These are phyloP conservation scores for Colletotrichum sp. DNA, from an alignment of 2,329 filamentous ascomycete genomes.

Conservation along the genomic window DNA sequence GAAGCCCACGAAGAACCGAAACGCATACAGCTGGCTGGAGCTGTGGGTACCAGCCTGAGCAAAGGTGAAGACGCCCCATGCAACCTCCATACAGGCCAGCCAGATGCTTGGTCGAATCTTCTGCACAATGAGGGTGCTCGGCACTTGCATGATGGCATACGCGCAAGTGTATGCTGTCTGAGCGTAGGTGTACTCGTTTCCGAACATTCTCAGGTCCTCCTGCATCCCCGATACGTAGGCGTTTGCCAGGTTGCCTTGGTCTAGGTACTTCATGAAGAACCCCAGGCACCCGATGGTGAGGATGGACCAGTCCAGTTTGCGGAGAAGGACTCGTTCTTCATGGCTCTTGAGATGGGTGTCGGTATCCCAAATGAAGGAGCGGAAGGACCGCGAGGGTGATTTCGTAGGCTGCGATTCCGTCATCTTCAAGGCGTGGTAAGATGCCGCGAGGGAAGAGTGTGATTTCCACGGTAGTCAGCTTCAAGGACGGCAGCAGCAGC, in stretches of 20 bases:
- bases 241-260: slow-evolving; percentile 29
- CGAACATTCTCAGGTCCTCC: slow-evolving; percentile 28
- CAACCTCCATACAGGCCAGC: slow-evolving; percentile 29
- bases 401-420: neutral
- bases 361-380: slow-evolving; percentile 33
- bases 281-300: slow-evolving; percentile 12
- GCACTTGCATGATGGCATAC: slow-evolving; percentile 30
- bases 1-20: slow-evolving; percentile 49
- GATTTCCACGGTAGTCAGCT: neutral
- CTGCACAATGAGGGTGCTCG: slow-evolving; percentile 31
- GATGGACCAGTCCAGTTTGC: slow-evolving; percentile 30
- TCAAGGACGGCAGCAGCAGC: neutral
- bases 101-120: slow-evolving; percentile 31
- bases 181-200: slow-evolving; percentile 30
- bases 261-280: slow-evolving; percentile 27
- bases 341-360: slow-evolving; percentile 30
- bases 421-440: neutral
- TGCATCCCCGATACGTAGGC: slow-evolving; percentile 32
- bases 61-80: slow-evolving; percentile 24
- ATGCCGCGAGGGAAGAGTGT: neutral
- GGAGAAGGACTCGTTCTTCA: slow-evolving; percentile 27
- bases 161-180: slow-evolving; percentile 26
- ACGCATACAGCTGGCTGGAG: slow-evolving; percentile 42
- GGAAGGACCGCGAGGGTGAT: slow-evolving; percentile 24
- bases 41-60: neutral